Evolutionary conservation across 192 early-diverging fungal species (phyloP).

Genomic region (Backusella australiensis): DNA sequence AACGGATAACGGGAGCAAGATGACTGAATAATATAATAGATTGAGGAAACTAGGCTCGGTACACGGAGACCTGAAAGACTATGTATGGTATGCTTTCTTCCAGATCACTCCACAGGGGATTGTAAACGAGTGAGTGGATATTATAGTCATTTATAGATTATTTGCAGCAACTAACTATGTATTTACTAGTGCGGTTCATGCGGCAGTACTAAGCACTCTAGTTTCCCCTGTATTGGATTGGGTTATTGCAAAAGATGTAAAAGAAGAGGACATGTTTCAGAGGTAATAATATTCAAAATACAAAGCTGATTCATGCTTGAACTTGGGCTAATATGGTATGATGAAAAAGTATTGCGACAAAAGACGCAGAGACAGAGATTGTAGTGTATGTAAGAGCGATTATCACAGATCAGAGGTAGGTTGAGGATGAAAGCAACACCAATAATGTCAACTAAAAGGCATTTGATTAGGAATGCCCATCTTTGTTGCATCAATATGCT

Average conservation of each 20-base stretch:
- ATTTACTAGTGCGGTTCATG: not conserved
- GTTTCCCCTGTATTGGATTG: not conserved
- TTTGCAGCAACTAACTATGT: not conserved
- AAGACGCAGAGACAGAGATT: not conserved
- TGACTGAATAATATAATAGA: not conserved
- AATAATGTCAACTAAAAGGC: not conserved
- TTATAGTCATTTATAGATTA: not conserved
- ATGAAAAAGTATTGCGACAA: not conserved
- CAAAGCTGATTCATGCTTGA: not conserved
- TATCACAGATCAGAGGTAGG: not conserved
- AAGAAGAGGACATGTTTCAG: not conserved
- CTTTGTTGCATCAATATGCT: not conserved
- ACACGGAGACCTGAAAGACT: not conserved
- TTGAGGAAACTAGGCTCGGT: not conserved
- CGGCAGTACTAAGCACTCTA: not conserved
- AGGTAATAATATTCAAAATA: not conserved
- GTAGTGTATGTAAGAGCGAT: not conserved
- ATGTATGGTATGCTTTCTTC: not conserved
- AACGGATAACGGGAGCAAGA: not conserved
- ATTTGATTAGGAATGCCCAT: not conserved
- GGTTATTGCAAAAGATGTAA: not conserved
- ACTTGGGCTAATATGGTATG: not conserved
- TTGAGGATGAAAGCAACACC: not conserved
- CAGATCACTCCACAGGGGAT: not conserved
- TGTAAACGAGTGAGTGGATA: not conserved